Percentiles rank a stretch among this genome's conserved stretches.
These are phyloP conservation scores for Penicillium sp. DNA, from an alignment of 2,329 filamentous ascomycete genomes.

Conservation along the genomic window DNA sequence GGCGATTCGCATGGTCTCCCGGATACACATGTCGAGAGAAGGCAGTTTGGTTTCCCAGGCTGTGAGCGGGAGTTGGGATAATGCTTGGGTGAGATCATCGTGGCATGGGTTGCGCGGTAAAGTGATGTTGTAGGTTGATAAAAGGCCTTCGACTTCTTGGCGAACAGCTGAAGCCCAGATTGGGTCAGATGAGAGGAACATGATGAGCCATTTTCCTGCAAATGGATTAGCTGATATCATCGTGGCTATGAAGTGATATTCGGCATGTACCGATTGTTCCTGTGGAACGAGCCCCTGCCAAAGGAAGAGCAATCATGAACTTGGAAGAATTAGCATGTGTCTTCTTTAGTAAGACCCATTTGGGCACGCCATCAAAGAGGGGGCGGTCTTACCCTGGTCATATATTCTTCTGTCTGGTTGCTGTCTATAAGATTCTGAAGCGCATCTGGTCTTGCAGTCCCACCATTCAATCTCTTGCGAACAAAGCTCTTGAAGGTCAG, in stretches of 20 bases:
- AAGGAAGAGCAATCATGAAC: background rate
- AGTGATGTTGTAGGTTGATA: background rate
- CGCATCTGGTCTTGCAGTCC: background rate
- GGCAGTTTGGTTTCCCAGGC: conserved; percentile 9
- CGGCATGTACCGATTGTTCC: background rate
- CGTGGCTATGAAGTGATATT: background rate
- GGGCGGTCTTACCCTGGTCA: background rate
- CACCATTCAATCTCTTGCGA: background rate
- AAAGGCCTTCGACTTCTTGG: conserved; percentile 2
- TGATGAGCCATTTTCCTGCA: conserved; percentile 10
- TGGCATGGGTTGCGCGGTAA: background rate
- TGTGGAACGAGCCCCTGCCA: background rate
- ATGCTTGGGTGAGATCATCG: background rate
- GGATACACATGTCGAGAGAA: conserved; percentile 6
- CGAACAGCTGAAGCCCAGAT: conserved; percentile 1
- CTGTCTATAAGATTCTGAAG: conserved; percentile 10
- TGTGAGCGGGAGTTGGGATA: conserved; percentile 3
- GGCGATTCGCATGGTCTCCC: conserved; percentile 8
- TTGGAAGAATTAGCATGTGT: background rate
- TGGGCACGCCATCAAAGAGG: background rate
- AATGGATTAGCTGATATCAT: no score
- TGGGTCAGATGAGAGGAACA: conserved; percentile 4
- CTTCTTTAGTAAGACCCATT: no score
- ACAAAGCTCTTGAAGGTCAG: background rate
- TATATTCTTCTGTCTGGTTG: conserved; percentile 2